A percentile compares a stretch with the other conserved stretches of the same genome.
Evolutionary conservation across 345 rosid genomes (phyloP).

Genomic region (Acer negundo): DNA sequence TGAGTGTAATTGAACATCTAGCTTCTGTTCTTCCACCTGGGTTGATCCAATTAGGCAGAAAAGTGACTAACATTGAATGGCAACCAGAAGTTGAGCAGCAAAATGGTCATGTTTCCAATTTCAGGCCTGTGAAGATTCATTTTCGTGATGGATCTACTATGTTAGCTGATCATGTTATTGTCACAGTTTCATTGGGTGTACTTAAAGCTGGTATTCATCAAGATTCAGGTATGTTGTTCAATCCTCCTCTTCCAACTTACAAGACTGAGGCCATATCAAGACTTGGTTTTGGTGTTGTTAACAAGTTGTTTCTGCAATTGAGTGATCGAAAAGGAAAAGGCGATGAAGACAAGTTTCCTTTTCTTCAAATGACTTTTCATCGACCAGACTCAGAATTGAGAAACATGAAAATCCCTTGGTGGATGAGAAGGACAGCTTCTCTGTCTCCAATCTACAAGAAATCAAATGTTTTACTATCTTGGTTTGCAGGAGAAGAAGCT

Average conservation of each 20-base stretch:
- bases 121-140: slow-evolving; percentile 70
- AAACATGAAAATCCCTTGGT: slow-evolving; percentile 72
- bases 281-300: slow-evolving; percentile 90
- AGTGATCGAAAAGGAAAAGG: slow-evolving; percentile 34
- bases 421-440: slow-evolving; percentile 95
- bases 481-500: slow-evolving; percentile 98
- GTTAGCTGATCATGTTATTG: slow-evolving; percentile 83
- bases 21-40: slow-evolving; percentile 80
- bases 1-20: slow-evolving; percentile 57
- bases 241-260: slow-evolving; percentile 75
- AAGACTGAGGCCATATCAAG: slow-evolving; percentile 79
- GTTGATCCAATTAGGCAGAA: slow-evolving; percentile 61
- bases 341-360: slow-evolving; percentile 45
- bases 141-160: slow-evolving; percentile 78
- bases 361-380: slow-evolving; percentile 74
- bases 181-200: slow-evolving; percentile 90
- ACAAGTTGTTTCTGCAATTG: slow-evolving; percentile 78
- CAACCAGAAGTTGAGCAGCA: slow-evolving; percentile 33
- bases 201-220: slow-evolving; percentile 68
- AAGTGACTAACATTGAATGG: slow-evolving; percentile 77
- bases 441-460: slow-evolving; percentile 66
- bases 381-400: slow-evolving; percentile 53
- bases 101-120: slow-evolving; percentile 31
- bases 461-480: slow-evolving; percentile 73
- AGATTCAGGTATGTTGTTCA: slow-evolving; percentile 56